phyloP scores from a whole-genome alignment of 1,284 basidiomycete species.

The Termitomyces sp. region DNA sequence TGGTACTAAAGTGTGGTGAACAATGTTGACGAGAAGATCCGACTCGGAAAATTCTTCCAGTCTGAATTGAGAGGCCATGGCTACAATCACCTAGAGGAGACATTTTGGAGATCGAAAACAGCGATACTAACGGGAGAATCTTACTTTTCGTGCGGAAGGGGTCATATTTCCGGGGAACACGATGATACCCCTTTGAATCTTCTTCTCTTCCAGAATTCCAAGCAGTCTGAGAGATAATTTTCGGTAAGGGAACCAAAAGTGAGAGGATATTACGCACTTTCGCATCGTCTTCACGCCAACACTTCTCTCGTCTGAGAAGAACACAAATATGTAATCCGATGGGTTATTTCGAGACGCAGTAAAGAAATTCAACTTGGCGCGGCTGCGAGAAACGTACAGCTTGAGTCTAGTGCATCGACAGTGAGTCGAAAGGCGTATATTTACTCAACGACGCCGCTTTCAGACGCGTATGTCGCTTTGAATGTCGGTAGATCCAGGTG shows the following conservation, averaged over 20 bases:
- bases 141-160: conserved; percentile 88
- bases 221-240: conserved; percentile 60
- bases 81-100: conserved; percentile 71
- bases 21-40: conserved; percentile 96
- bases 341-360: conserved; percentile 68
- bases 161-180: conserved; percentile 98
- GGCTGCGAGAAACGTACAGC: conserved; percentile 43
- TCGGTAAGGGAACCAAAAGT: conserved; percentile 1
- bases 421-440: conserved; percentile 13
- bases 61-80: conserved; percentile 81
- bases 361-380: conserved; percentile 84
- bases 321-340: conserved; percentile 86
- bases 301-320: conserved; percentile 89
- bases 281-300: conserved; percentile 95
- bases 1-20: conserved; percentile 92
- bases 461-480: conserved; percentile 57
- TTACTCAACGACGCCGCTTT: conserved; percentile 63
- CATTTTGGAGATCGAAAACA: conserved; percentile 10
- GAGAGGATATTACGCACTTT: conserved; percentile 58
- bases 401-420: conserved; percentile 7
- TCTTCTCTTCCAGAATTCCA: conserved; percentile 83
- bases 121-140: conserved; percentile 19
- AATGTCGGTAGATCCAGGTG: conserved; percentile 80
- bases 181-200: conserved; percentile 88
- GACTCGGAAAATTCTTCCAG: conserved; percentile 97